Evolutionary conservation across 257 asterid species (phyloP).

Genomic region (Salvia miltiorrhiza): DNA sequence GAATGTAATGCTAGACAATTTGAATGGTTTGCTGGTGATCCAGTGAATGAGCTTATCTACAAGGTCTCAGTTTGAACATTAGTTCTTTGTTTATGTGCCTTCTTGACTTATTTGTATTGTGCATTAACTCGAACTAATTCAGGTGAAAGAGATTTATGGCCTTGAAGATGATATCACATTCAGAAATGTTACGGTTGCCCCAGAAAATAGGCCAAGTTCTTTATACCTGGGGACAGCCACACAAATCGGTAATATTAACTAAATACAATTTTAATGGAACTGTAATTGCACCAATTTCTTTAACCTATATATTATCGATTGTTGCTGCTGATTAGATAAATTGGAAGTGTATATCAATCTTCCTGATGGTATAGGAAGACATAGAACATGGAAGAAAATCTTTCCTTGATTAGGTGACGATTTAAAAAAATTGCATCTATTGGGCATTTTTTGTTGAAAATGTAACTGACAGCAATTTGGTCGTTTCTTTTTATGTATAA

Average conservation of each 20-base stretch:
- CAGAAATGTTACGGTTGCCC: constrained; percentile 77
- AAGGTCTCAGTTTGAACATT: constrained; percentile 48
- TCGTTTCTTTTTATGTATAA: neutral
- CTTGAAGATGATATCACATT: constrained; percentile 62
- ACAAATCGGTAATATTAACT: constrained; percentile 69
- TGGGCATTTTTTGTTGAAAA: neutral
- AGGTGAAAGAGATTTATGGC: constrained; percentile 96
- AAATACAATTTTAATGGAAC: neutral
- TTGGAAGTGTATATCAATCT: neutral
- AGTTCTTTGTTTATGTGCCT: constrained; percentile 7
- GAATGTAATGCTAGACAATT: constrained; percentile 77
- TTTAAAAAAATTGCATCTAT: neutral
- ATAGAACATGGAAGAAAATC: neutral
- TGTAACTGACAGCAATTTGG: neutral
- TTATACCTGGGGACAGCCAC: constrained; percentile 95
- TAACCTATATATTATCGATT: neutral
- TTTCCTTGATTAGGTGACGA: neutral
- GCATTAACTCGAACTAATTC: constrained; percentile 29
- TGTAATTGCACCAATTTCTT: neutral
- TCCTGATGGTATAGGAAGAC: neutral
- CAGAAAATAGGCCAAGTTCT: constrained; percentile 90
- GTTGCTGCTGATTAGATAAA: constrained; percentile 3
- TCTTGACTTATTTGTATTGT: neutral
- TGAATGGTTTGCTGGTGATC: constrained; percentile 88
- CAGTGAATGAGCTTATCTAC: constrained; percentile 55